phyloP scores from a whole-genome alignment of 2,329 filamentous ascomycete species.

The Cryphonectria japonica region DNA sequence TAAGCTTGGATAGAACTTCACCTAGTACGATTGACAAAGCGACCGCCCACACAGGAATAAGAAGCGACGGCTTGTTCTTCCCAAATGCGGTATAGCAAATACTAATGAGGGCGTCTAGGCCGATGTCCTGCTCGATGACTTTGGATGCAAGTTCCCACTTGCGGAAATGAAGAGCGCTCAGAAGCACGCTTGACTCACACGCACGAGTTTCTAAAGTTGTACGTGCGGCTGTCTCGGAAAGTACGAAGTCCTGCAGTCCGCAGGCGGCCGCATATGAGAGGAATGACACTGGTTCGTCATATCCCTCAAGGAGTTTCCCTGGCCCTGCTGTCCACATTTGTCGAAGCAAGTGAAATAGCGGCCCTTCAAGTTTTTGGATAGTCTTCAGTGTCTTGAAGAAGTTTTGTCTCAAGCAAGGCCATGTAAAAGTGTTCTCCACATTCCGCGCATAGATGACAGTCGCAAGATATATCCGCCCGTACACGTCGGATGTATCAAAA shows the following conservation, averaged over 20 bases:
- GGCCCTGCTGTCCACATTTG: background rate
- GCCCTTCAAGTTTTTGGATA: background rate
- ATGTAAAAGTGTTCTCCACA: no score
- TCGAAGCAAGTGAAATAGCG: background rate
- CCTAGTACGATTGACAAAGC: background rate
- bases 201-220: background rate
- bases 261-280: background rate
- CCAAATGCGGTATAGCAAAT: no score
- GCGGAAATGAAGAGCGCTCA: background rate
- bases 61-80: background rate
- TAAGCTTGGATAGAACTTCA: no score
- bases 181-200: background rate
- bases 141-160: background rate
- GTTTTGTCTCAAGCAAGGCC: no score
- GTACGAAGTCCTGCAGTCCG: background rate
- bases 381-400: background rate
- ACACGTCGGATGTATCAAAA: background rate
- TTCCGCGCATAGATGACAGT: background rate
- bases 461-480: background rate
- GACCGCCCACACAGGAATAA: background rate
- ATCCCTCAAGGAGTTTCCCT: background rate
- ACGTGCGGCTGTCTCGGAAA: background rate
- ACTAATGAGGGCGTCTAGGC: background rate
- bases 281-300: background rate
- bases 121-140: background rate